These are phyloP conservation scores for Isoetes engelmannii DNA, from an alignment of 83 land plant genomes.

Conservation along the genomic window DNA sequence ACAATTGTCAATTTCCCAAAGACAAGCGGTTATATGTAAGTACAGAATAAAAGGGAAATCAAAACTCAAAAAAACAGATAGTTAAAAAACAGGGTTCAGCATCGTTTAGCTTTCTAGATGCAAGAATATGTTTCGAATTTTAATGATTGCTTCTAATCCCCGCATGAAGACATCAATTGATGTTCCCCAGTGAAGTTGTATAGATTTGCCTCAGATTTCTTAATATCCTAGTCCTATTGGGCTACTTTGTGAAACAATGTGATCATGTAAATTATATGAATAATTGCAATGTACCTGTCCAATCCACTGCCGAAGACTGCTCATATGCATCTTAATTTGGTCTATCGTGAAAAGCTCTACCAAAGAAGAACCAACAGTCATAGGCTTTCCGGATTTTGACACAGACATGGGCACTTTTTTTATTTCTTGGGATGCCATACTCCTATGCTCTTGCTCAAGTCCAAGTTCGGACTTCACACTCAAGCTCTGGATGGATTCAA, in stretches of 20 bases:
- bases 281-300: slow-evolving; percentile 57
- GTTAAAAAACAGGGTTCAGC: background rate
- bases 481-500: no score
- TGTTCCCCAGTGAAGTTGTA: no score
- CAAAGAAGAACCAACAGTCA: slow-evolving; percentile 73
- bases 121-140: no score
- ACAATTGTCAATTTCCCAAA: background rate
- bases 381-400: slow-evolving; percentile 74
- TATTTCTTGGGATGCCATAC: no score
- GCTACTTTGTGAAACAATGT: no score
- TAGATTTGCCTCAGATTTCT: no score
- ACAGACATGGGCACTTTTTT: background rate
- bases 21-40: background rate
- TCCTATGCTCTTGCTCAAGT: no score
- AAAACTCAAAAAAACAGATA: background rate
- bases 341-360: slow-evolving; percentile 91
- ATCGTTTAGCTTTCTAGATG: background rate
- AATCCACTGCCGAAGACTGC: slow-evolving; percentile 85
- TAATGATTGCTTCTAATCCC: no score
- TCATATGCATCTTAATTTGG: slow-evolving; percentile 78
- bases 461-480: no score
- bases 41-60: background rate
- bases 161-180: no score
- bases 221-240: no score
- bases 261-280: background rate